Evolutionary conservation across 139 green algal species (phyloP), one percentile per base, ranked within the genome.

Genomic region (Tetraselmis striata): DNA sequence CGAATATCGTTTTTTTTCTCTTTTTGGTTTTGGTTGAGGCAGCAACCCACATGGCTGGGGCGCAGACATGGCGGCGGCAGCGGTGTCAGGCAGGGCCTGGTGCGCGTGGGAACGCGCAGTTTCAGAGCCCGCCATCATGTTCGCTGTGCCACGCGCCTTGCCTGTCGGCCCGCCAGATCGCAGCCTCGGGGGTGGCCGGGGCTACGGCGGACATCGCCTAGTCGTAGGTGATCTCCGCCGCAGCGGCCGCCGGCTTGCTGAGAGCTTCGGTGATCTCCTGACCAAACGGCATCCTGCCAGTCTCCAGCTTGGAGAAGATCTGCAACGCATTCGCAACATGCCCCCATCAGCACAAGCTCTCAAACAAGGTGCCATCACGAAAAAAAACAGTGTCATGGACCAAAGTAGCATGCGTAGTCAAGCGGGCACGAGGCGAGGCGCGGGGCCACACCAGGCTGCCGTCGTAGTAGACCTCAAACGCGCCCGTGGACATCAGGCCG

Each of bases 381-480:
- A n/a, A n/a, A n/a, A n/a, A n/a, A n/a, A n/a, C n/a, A n/a, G n/a
- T n/a, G n/a, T n/a, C n/a, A n/a, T n/a, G n/a, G n/a, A n/a, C n/a
- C n/a, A n/a, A n/a, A n/a, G n/a, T n/a, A n/a, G n/a, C n/a, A n/a
- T n/a, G n/a, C n/a, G n/a, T n/a, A n/a, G n/a, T 67, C 18, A 5
- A 67, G 45, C 11, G 45, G 45, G 45, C 11, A 18, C 11, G 45
- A 18, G 45, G 45, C 11, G 45, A 18, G 45, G 45, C 11, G 45
- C 11, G 45, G 45, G 5, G 45, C 18, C 45, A 67, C 81, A 95
- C 91, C 91, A 89, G 80, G 22, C 86, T n/a, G 24, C 90, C 87
- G 26, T 91, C 86, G 45, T 85, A 91, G 59, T 84, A 94, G 1
- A 95, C 82, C 84, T 95, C 92, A 75, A 95, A 95, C 0, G 92